A percentile compares a stretch with the other conserved stretches of the same genome.
phyloP scores from a whole-genome alignment of 2,329 filamentous ascomycete genomes.

The Ilyonectria mors-panacis region DNA sequence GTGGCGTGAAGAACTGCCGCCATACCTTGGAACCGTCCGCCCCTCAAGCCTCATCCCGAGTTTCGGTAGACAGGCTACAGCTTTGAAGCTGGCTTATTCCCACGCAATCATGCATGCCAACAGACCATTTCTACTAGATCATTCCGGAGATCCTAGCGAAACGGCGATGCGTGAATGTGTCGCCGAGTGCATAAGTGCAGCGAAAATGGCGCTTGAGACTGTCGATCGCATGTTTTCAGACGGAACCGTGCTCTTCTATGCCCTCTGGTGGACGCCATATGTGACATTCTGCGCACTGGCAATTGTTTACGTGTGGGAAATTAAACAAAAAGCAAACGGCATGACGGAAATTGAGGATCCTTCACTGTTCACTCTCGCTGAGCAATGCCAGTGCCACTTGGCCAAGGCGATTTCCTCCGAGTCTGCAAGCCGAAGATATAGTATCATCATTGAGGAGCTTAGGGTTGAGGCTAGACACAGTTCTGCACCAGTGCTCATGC shows the following conservation, averaged over 20 bases:
- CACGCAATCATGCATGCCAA: slow-evolving; percentile 70
- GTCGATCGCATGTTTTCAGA: slow-evolving; percentile 33
- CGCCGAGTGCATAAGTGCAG: slow-evolving; percentile 59
- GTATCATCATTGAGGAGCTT: slow-evolving; percentile 67
- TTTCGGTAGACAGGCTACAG: slow-evolving; percentile 63
- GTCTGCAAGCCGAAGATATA: slow-evolving; percentile 64
- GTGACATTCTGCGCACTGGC: slow-evolving; percentile 68
- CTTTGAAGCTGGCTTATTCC: slow-evolving; percentile 66
- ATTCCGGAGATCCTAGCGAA: slow-evolving; percentile 56
- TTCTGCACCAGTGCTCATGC: neutral
- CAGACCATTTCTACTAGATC: slow-evolving; percentile 55
- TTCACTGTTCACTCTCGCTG: slow-evolving; percentile 57
- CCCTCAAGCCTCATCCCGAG: slow-evolving; percentile 60
- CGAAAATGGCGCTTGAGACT: slow-evolving; percentile 19
- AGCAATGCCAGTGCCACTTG: slow-evolving; percentile 63
- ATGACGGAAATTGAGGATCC: slow-evolving; percentile 13
- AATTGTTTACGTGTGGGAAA: slow-evolving; percentile 68
- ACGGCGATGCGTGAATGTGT: slow-evolving; percentile 46
- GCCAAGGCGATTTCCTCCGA: slow-evolving; percentile 54
- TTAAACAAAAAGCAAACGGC: slow-evolving; percentile 55
- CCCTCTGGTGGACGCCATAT: slow-evolving; percentile 69
- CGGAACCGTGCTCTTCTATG: slow-evolving; percentile 55
- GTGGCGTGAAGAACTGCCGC: slow-evolving; percentile 57
- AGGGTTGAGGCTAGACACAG: slow-evolving; percentile 42
- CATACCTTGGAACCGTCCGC: slow-evolving; percentile 58